These are phyloP conservation scores for Eucalyptus polyanthemos DNA, from an alignment of 345 rosid genomes.

Conservation along the genomic window DNA sequence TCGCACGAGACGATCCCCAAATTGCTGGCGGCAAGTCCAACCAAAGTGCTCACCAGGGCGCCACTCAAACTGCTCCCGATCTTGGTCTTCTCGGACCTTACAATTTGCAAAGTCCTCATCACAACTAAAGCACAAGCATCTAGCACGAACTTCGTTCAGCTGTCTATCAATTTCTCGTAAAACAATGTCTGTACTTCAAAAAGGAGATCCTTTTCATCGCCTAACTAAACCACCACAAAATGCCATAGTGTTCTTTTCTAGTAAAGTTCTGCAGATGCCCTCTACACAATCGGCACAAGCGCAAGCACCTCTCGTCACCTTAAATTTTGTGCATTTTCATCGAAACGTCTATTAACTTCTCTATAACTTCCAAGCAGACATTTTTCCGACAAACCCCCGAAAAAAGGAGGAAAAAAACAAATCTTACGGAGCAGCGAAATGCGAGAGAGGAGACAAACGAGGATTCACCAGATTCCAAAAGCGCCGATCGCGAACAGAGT, in stretches of 20 bases:
- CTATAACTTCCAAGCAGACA: not conserved
- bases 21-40: constrained; percentile 75
- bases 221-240: not conserved
- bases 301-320: not conserved
- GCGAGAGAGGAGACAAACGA: not conserved
- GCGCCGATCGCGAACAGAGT: constrained; percentile 79
- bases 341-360: not conserved
- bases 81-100: constrained; percentile 78
- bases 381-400: not conserved
- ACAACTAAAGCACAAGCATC: not conserved
- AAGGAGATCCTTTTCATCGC: not conserved
- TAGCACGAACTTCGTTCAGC: not conserved
- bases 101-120: not conserved
- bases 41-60: constrained; percentile 66
- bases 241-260: not conserved
- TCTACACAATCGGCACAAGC: not conserved
- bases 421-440: not conserved
- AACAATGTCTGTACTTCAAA: not conserved
- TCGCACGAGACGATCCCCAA: constrained; percentile 50
- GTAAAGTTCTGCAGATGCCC: not conserved
- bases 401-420: not conserved
- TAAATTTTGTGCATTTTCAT: not conserved
- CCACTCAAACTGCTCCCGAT: constrained; percentile 71
- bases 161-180: not conserved
- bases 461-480: constrained; percentile 58